Conservation (phyloP, 306 rosid genomes). For the Rosa rugosa region DNA sequence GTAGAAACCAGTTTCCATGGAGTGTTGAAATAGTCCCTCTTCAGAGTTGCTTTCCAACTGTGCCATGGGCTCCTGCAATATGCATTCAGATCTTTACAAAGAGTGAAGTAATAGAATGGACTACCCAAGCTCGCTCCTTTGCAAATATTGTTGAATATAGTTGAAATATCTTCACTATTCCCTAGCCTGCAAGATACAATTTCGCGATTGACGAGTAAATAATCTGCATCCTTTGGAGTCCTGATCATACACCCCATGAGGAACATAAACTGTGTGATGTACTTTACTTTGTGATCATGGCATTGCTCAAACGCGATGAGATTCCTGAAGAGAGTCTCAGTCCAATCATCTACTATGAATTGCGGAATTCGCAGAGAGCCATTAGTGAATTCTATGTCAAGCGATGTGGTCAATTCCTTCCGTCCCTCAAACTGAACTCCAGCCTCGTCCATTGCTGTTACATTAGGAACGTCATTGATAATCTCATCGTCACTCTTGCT, state of each 20-base stretch:
- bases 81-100: background rate
- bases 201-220: background rate
- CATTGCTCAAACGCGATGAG: background rate
- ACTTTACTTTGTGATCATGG: background rate
- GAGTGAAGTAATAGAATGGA: background rate
- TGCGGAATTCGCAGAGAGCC: background rate
- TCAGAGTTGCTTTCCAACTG: background rate
- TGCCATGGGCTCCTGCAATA: background rate
- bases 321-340: background rate
- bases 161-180: background rate
- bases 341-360: background rate
- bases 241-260: constrained; percentile 1
- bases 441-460: background rate
- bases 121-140: background rate
- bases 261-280: background rate
- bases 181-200: background rate
- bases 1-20: background rate
- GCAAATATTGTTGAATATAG: background rate
- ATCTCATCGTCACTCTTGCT: too few relatives aligned
- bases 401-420: background rate
- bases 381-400: background rate
- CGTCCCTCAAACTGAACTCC: background rate
- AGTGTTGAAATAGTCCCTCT: background rate
- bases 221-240: constrained; percentile 1
- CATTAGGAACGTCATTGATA: background rate